Base-by-base conservation (phyloP, 2,329 filamentous ascomycete genomes). In the Pseudodiploospora longispora region DNA sequence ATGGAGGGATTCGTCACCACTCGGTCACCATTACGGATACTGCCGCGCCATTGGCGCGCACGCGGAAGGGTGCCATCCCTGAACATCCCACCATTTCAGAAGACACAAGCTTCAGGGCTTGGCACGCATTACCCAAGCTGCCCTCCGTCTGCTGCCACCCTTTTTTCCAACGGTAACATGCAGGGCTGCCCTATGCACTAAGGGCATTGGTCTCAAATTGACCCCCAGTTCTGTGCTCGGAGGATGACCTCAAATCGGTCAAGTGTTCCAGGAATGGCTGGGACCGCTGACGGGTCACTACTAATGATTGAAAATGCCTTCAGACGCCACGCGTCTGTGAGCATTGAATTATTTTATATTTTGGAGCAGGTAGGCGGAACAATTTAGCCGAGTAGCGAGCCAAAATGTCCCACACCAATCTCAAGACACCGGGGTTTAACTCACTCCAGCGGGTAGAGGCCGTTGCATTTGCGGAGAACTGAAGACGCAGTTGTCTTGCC, bases 21-120 rank as follows among this genome's bases (percentile, higher is more conserved):
- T 54, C 52, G 51, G 55, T 51, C 52, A 53, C 54, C 54, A 50
- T 50, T 41, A 47, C 56, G 57, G 56, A 63, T 63, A 57, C 56
- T 57, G 55, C 57, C 54, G 58, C 57, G 50, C 53, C 54, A 59
- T 64, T 61, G 59, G 59, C 54, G 57, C 56, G 52, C 59, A 54
- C 46, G 50, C 59, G 52, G 50, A 50, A 52, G 49, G 48, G 55
- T 56, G 54, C 48, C 49, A 56, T 57, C 52, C 44, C 48, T 34
- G 53, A 50, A n/a, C 42, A 38, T 44, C 40, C 51, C 56, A 55
- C 51, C 51, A 51, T 51, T 41, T 44, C 49, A 49, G 44, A 52
- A 52, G 47, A 49, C 50, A 52, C 49, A 53, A 41, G 41, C 52
- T 51, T 43, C 36, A 41, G 36, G 38, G 33, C 50, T 49, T 50